Base-by-base conservation (phyloP, 2,329 filamentous ascomycete genomes). In the Aureobasidium leucospermi region DNA sequence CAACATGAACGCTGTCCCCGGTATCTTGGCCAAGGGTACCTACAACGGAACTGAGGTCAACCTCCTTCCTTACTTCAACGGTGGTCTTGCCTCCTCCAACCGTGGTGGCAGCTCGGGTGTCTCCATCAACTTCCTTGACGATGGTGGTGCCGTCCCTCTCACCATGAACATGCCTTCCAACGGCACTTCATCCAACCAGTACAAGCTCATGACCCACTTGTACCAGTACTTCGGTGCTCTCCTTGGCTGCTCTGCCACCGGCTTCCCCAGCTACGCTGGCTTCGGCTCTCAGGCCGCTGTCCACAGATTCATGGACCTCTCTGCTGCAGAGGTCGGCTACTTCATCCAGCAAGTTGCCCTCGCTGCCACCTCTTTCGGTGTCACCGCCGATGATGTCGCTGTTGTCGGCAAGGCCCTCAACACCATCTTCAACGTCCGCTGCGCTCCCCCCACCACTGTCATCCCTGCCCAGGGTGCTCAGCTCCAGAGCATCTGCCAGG, bases 181-280 rank as follows among this genome's bases (percentile, higher is more conserved):
- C 62, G 72, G 74, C 61, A 74, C 69, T 6, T 75, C 61, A 16
- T 83, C 80, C 0, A 77, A 78, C 60, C 83, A 85, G 76, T 82
- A 82, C 55, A 34, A 23, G 58, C 79, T 86, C 59, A 70, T 86
- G 62, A 85, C 81, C 46, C 83, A 85, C 66, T 73, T 86, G 39
- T 85, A 86, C 73, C 70, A 81, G 64, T 85, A 80, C 75, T 86
- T 86, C 67, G 83, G 81, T 53, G 73, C 73, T 28, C 75, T 86
- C 23, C 76, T 85, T 42, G 80, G 79, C 65, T 85, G 82, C 74
- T 76, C 78, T 56, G 76, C 73, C 70, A 60, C 73, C 11, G 79
- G 74, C 23, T 83, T 80, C 68, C 75, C 77, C 31, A 69, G 73
- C 32, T 85, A 85, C 69, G 62, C 58, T 10, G 80, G 76, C 51